These are phyloP conservation scores for Myotisia sp. DNA, from an alignment of 2,329 filamentous ascomycete species.

Conservation along the genomic window DNA sequence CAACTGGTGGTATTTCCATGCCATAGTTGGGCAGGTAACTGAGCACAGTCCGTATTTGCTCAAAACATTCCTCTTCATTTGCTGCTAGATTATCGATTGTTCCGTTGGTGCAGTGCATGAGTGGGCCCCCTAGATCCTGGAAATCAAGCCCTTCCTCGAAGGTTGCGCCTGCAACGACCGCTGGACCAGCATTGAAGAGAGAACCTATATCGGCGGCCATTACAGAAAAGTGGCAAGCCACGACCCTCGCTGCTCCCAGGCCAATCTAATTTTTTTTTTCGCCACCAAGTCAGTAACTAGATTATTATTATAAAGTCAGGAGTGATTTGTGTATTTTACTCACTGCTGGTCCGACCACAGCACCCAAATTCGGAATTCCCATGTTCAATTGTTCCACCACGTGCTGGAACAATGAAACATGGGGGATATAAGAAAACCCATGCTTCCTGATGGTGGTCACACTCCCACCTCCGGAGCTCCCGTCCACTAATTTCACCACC, in stretches of 20 bases:
- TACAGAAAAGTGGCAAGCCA: slow-evolving; percentile 50
- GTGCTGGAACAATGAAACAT: slow-evolving; percentile 39
- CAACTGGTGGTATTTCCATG: slow-evolving; percentile 38
- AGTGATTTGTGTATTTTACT: slow-evolving; percentile 8
- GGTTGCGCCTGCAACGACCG: slow-evolving; percentile 48
- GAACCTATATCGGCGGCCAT: slow-evolving; percentile 50
- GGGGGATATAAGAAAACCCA: slow-evolving; percentile 48
- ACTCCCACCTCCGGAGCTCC: slow-evolving; percentile 47
- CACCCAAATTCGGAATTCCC: slow-evolving; percentile 51
- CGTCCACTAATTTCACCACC: slow-evolving; percentile 51
- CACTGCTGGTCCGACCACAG: slow-evolving; percentile 46
- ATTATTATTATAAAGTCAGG: too few relatives aligned
- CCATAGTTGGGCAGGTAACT: slow-evolving; percentile 46
- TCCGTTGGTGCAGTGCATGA: slow-evolving; percentile 50
- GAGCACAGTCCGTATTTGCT: slow-evolving; percentile 44
- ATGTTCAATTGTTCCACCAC: slow-evolving; percentile 46
- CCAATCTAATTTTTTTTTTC: too few relatives aligned
- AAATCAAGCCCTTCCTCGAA: slow-evolving; percentile 49
- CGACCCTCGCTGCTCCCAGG: slow-evolving; percentile 47
- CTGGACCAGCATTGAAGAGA: slow-evolving; percentile 50
- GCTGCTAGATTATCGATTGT: slow-evolving; percentile 51
- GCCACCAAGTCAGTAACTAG: neutral
- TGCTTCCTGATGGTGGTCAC: slow-evolving; percentile 44
- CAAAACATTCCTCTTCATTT: slow-evolving; percentile 47
- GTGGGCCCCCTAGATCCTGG: slow-evolving; percentile 45